Evolutionary conservation across 2,329 filamentous ascomycete species (phyloP), one percentile per base, ranked within the genome.

Genomic region (Mollisiaceae sp.): DNA sequence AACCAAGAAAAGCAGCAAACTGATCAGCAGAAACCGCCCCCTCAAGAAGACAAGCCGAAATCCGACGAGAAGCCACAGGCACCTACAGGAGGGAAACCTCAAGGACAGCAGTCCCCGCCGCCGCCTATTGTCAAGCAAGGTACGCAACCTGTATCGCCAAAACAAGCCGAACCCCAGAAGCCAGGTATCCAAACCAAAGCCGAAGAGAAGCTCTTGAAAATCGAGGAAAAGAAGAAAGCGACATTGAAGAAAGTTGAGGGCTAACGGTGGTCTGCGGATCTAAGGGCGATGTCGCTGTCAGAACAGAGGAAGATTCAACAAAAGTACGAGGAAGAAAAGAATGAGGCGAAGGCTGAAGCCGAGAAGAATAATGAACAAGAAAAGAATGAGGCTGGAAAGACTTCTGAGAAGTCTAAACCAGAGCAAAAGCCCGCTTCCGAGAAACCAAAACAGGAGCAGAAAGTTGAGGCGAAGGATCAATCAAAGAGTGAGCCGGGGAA

Each of bases 191-290:
- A 60, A 22, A 9, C n/a, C 22, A 43, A 47, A 36, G 39, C 43
- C 4, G 43, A 60, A 27, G 39, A 60, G 41, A 60, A 60, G 43
- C 11, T 4, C 4, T 15, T 60, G 6, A 63, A 65, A 5, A 64
- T 67, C 15, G 65, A 69, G 1, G 75, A 71, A 14, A 69, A 72
- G 1, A 75, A 79, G 11, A 75, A 78, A 57, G 82, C 81, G 0
- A 78, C 84, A 59, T 81, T 83, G 56, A 78, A 85, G 18, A 74
- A 77, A 43, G 79, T 54, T n/a, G 63, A 57, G 20, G 68, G 65
- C 43, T 65, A 69, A 54, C 62, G 63, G 5, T 62, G 65, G 43
- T 24, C 39, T 38, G 54, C 50, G 18, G 69, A 69, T 54, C 54
- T 65, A 41, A 62, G 60, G 56, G 54, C 55, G 4, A n/a, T 60